Base-by-base conservation (phyloP, 495 filamentous ascomycete species). In the Cladorrhinum samala region DNA sequence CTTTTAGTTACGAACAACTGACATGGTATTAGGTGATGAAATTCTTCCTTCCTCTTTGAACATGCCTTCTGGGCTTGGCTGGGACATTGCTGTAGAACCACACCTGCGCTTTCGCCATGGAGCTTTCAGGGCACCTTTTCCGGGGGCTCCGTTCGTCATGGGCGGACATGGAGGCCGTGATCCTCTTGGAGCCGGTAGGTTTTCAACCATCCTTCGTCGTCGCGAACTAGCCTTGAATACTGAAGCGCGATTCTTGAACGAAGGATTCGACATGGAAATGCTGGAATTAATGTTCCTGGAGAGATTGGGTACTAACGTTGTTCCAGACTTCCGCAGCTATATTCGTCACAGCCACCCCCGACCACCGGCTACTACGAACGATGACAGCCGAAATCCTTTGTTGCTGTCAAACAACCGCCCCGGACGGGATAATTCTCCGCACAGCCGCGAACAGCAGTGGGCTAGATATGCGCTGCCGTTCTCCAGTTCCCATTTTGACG, bases 361-460 rank as follows among this genome's bases (percentile, higher is more conserved):
- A 11, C 46, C 53, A 6, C 49, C 65, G 23, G 50, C 61, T 4
- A 44, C 57, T 41, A 48, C 54, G 13, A 77, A 76, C 39, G 89
- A 95, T 59, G 89, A 95, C 60, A 89, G 88, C 16, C 75, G 78
- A 3, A 95, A 96, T 62, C 91, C 91, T 45, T 75, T 96, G 13
- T 79, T 90, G 19, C 74, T 76, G 39, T 71, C 69, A 25, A 50
- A 50, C 14, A 63, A 61, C 39, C 61, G 64, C 20, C 20, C 59
- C 14, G 64, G 54, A 25, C 67, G 68, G 56, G 75, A 78, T 39
- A 52, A 55, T 18, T 60, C 68, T 16, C 62, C 65, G 18, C 75
- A 54, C 20, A 46, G 60, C 38, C 50, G 53, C 16, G 50, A 61
- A 19, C 62, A 61, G n/a, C 68, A n/a, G 51, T 5, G 27, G 27